phyloP scores from a whole-genome alignment of 1,284 basidiomycete genomes.

The Microbotryum saponariae region DNA sequence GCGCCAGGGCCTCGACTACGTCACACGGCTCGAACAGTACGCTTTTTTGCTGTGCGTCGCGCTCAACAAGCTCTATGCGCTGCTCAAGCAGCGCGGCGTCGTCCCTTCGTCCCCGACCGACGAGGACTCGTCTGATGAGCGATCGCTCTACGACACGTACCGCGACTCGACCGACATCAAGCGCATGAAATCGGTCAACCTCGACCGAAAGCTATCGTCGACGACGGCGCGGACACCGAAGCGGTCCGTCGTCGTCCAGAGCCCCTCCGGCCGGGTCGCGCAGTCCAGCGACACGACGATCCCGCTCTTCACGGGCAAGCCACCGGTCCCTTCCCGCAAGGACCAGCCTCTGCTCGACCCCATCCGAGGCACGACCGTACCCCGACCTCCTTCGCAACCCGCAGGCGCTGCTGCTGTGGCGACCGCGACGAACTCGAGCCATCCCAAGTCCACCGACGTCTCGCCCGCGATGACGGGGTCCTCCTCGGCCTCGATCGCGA shows the following conservation, averaged over 20 bases:
- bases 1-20: slow-evolving; percentile 69
- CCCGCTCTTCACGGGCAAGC: slow-evolving; percentile 23
- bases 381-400: slow-evolving; percentile 39
- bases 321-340: slow-evolving; percentile 31
- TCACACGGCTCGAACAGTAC: slow-evolving; percentile 93
- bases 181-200: slow-evolving; percentile 80
- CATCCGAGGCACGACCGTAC: slow-evolving; percentile 37
- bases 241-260: slow-evolving; percentile 90
- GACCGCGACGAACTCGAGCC: not conserved
- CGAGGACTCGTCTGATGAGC: slow-evolving; percentile 34
- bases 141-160: slow-evolving; percentile 50
- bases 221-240: slow-evolving; percentile 85
- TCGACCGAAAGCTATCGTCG: slow-evolving; percentile 84
- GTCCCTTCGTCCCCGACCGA: slow-evolving; percentile 68
- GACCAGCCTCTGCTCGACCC: slow-evolving; percentile 32
- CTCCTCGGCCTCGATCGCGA: not conserved
- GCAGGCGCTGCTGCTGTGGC: not conserved
- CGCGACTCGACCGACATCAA: slow-evolving; percentile 83
- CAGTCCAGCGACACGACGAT: slow-evolving; percentile 53
- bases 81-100: slow-evolving; percentile 84
- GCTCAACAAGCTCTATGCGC: slow-evolving; percentile 77
- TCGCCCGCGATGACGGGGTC: not conserved
- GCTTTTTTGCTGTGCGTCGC: slow-evolving; percentile 95
- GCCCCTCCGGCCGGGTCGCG: slow-evolving; percentile 80
- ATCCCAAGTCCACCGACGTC: too few relatives aligned